These are phyloP conservation scores for Globisporangium irregulare DNA, from an alignment of 352 stramenopile genomes.

Conservation along the genomic window DNA sequence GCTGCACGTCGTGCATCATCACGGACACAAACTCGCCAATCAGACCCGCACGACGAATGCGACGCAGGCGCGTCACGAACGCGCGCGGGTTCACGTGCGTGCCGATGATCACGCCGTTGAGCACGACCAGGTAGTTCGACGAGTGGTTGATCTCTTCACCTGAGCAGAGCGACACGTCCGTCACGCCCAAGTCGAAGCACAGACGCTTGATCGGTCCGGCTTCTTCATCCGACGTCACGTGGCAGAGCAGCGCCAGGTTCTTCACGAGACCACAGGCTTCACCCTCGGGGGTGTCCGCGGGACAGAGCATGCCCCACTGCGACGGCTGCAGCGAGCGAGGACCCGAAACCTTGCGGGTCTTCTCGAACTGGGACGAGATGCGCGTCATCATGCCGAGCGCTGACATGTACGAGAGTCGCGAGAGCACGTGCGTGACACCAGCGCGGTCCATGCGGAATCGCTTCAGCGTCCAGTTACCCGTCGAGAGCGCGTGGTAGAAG, in stretches of 20 bases:
- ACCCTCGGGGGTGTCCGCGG: slow-evolving; percentile 98
- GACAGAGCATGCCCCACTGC: slow-evolving; percentile 99
- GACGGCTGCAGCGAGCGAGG: slow-evolving; percentile 97
- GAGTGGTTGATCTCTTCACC: slow-evolving; percentile 96
- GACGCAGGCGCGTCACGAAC: slow-evolving; percentile 86
- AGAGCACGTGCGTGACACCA: slow-evolving; percentile 97
- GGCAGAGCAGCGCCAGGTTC: slow-evolving; percentile 97
- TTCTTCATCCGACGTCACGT: slow-evolving; percentile 94
- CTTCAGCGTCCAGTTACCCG: slow-evolving; percentile 99
- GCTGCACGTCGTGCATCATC: slow-evolving; percentile 97
- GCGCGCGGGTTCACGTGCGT: slow-evolving; percentile 91
- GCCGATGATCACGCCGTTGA: slow-evolving; percentile 99
- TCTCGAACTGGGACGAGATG: slow-evolving; percentile 99
- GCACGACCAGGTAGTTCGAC: slow-evolving; percentile 96
- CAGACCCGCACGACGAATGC: slow-evolving; percentile 78
- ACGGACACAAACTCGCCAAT: slow-evolving; percentile 98
- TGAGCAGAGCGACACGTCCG: slow-evolving; percentile 93
- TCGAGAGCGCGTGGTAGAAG: slow-evolving; percentile 83
- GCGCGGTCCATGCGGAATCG: slow-evolving; percentile 99
- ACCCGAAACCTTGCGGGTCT: slow-evolving; percentile 98
- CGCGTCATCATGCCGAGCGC: slow-evolving; percentile 99
- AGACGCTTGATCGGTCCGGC: slow-evolving; percentile 92
- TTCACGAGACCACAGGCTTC: slow-evolving; percentile 99
- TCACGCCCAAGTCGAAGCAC: slow-evolving; percentile 96
- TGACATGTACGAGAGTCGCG: slow-evolving; percentile 97